Percentiles rank a stretch among this genome's conserved stretches.
Evolutionary conservation across 2,329 filamentous ascomycete genomes (phyloP).

Genomic region (Cordyceps javanica): DNA sequence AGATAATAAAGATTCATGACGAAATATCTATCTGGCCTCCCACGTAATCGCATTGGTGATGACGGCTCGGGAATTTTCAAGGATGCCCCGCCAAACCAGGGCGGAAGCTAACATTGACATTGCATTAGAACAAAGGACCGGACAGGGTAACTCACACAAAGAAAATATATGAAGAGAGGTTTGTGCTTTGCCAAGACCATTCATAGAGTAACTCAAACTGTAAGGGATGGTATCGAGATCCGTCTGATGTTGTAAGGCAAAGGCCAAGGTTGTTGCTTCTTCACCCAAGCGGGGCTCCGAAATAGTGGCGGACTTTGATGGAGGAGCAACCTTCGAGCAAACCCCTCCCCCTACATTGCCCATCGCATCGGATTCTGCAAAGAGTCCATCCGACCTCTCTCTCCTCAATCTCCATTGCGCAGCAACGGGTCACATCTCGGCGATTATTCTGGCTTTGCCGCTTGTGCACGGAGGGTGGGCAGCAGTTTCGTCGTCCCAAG

Average conservation of each 20-base stretch:
- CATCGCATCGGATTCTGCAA: neutral
- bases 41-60: neutral
- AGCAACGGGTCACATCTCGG: neutral
- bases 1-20: neutral
- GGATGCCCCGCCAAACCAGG: no score
- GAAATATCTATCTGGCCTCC: neutral
- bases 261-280: neutral
- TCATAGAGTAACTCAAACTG: no score
- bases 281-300: slow-evolving; percentile 1
- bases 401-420: neutral
- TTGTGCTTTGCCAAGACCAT: no score
- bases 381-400: neutral
- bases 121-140: no score
- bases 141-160: no score
- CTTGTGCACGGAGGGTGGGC: no score
- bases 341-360: neutral
- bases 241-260: neutral
- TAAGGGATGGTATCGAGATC: no score
- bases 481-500: no score
- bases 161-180: no score
- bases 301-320: neutral
- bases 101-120: no score
- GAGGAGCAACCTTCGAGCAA: neutral
- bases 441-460: no score
- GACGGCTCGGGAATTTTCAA: no score